Conservation (phyloP, 345 rosid species). For the Gossypium sturtianum region DNA sequence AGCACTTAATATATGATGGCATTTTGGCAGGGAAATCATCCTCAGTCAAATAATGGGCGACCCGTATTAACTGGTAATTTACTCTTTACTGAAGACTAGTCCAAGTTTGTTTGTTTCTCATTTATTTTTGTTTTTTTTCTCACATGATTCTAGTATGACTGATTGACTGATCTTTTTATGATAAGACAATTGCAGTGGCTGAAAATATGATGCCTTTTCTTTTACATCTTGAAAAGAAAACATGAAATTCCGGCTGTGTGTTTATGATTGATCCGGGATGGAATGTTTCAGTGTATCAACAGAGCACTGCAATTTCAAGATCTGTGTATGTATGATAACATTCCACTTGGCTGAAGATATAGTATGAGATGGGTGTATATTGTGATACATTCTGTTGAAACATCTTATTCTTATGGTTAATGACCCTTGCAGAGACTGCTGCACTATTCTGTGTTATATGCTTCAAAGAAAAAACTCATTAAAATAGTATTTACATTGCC, state of each 20-base stretch:
- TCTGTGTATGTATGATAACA: not conserved
- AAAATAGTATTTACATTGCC: not conserved
- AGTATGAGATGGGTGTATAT: not conserved
- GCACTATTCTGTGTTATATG: not conserved
- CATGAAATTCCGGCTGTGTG: not conserved
- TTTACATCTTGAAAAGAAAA: not conserved
- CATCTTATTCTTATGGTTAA: not conserved
- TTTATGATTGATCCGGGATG: not conserved
- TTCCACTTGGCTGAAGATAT: constrained; percentile 2
- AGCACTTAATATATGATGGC: constrained; percentile 12
- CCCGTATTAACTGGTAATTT: constrained; percentile 18
- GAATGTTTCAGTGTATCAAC: constrained; percentile 1
- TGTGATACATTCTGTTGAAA: not conserved
- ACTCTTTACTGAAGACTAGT: not conserved
- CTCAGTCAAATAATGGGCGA: constrained; percentile 23
- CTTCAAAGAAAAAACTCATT: not conserved
- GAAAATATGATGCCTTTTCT: not conserved
- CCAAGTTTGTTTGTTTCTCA: not conserved
- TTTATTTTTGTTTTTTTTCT: not conserved
- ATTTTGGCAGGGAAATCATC: constrained; percentile 29
- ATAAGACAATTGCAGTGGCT: not conserved
- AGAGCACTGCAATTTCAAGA: not conserved
- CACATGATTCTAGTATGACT: not conserved
- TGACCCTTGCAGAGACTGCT: not conserved
- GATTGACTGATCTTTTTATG: not conserved